A percentile compares a stretch with the other conserved stretches of the same genome.
Evolutionary conservation across 2,329 filamentous ascomycete species (phyloP).

Genomic region (Lomentospora prolificans): DNA sequence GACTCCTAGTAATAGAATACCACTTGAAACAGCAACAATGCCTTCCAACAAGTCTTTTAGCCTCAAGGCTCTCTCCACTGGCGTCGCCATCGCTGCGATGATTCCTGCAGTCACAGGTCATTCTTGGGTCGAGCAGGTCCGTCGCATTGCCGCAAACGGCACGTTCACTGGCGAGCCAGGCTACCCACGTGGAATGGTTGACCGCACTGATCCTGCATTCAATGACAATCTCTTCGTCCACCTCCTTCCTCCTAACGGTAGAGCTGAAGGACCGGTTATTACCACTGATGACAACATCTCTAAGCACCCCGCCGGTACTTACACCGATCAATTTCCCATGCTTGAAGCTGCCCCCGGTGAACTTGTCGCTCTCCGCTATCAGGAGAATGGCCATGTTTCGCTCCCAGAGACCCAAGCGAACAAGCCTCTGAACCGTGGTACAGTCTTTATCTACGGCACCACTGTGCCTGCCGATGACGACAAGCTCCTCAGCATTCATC

Average conservation of each 20-base stretch:
- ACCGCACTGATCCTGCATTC: slow-evolving; percentile 46
- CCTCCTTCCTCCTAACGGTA: slow-evolving; percentile 48
- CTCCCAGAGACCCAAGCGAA: slow-evolving; percentile 42
- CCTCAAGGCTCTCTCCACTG: slow-evolving; percentile 12
- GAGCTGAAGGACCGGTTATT: slow-evolving; percentile 36
- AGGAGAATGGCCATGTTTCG: slow-evolving; percentile 70
- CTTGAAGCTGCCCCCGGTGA: slow-evolving; percentile 53
- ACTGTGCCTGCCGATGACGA: slow-evolving; percentile 42
- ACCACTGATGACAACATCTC: slow-evolving; percentile 46
- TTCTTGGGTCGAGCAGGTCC: slow-evolving; percentile 74
- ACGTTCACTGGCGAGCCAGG: slow-evolving; percentile 61
- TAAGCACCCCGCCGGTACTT: slow-evolving; percentile 49
- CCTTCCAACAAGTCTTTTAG: slow-evolving; percentile 11
- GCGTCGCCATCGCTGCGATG: slow-evolving; percentile 21
- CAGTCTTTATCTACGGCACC: slow-evolving; percentile 68
- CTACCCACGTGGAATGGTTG: slow-evolving; percentile 62
- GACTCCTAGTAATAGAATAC: background rate
- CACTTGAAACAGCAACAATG: slow-evolving; percentile 6
- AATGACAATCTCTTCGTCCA: slow-evolving; percentile 49
- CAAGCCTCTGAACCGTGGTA: slow-evolving; percentile 58
- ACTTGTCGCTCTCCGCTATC: slow-evolving; percentile 55
- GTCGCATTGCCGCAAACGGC: slow-evolving; percentile 62
- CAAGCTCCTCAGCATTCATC: slow-evolving; percentile 54
- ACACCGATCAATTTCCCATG: slow-evolving; percentile 49
- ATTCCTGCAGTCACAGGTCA: slow-evolving; percentile 41